Evolutionary conservation across 1,139 yeast species (phyloP).

Genomic region (Debaryomyces sp.): DNA sequence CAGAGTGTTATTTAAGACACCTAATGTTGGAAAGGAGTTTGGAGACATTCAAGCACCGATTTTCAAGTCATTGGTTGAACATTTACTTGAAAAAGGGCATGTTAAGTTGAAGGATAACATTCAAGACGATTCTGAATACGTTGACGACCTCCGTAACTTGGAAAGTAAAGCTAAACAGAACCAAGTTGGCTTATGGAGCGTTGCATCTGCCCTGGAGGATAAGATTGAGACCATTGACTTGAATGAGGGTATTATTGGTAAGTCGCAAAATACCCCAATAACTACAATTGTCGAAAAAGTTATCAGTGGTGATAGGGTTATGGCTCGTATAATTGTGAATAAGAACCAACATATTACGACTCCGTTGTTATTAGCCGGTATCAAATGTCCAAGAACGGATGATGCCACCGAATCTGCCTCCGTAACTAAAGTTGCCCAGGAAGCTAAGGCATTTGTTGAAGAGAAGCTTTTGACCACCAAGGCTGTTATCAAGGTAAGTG

Average conservation of each 20-base stretch:
- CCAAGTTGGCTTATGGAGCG: conserved; percentile 60
- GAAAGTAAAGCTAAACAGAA: conserved; percentile 55
- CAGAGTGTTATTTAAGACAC: conserved; percentile 54
- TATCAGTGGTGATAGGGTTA: conserved; percentile 74
- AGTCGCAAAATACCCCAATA: conserved; percentile 46
- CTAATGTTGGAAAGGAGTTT: conserved; percentile 60
- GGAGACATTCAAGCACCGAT: conserved; percentile 74
- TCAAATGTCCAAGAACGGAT: conserved; percentile 71
- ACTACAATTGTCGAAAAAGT: conserved; percentile 73
- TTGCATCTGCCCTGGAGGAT: conserved; percentile 12
- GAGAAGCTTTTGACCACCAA: conserved; percentile 66
- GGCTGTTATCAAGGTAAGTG: conserved; percentile 50
- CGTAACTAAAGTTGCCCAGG: conserved; percentile 59
- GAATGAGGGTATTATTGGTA: conserved; percentile 37
- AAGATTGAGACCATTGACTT: conserved; percentile 35
- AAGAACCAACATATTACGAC: conserved; percentile 49
- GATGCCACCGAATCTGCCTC: conserved; percentile 38
- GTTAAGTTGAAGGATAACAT: conserved; percentile 66
- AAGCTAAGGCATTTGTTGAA: conserved; percentile 68
- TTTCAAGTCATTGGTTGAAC: conserved; percentile 60
- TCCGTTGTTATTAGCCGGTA: conserved; percentile 72
- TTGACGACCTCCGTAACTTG: conserved; percentile 24
- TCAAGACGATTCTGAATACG: conserved; percentile 34
- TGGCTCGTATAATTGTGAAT: conserved; percentile 56
- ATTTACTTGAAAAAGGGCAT: conserved; percentile 59